Evolutionary conservation across 352 stramenopile genomes (phyloP).

Genomic region (Phytopythium sindhum): DNA sequence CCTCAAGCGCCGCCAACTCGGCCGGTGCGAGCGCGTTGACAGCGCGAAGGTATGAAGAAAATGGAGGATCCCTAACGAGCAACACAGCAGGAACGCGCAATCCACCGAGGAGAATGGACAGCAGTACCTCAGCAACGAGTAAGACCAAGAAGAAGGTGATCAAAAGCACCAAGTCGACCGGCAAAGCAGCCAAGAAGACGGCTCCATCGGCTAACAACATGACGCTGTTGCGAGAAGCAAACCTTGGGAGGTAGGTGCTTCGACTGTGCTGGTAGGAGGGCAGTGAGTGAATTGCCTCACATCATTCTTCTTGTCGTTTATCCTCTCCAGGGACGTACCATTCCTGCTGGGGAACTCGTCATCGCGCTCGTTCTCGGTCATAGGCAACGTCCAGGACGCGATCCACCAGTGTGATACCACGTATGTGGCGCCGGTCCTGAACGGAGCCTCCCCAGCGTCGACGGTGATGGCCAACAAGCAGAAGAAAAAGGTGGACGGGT

Average conservation of each 20-base stretch:
- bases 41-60: background rate
- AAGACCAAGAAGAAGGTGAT: slow-evolving; percentile 36
- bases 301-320: background rate
- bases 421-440: slow-evolving; percentile 33
- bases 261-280: background rate
- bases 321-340: slow-evolving; percentile 40
- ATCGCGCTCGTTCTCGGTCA: slow-evolving; percentile 63
- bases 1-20: slow-evolving; percentile 45
- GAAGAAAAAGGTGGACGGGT: background rate
- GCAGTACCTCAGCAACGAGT: slow-evolving; percentile 3
- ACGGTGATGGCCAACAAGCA: background rate
- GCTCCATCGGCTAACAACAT: slow-evolving; percentile 41
- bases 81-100: background rate
- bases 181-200: slow-evolving; percentile 9
- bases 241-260: slow-evolving; percentile 53
- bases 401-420: slow-evolving; percentile 63
- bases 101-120: background rate
- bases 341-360: slow-evolving; percentile 63
- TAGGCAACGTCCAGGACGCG: slow-evolving; percentile 71
- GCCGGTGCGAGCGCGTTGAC: slow-evolving; percentile 11
- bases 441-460: background rate
- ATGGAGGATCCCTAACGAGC: background rate
- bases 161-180: slow-evolving; percentile 13
- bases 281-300: background rate
- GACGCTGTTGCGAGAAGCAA: slow-evolving; percentile 55